A percentile compares a stretch with the other conserved stretches of the same genome.
Conservation (phyloP, 208 protist species). For the Herpetomonas muscarum region DNA sequence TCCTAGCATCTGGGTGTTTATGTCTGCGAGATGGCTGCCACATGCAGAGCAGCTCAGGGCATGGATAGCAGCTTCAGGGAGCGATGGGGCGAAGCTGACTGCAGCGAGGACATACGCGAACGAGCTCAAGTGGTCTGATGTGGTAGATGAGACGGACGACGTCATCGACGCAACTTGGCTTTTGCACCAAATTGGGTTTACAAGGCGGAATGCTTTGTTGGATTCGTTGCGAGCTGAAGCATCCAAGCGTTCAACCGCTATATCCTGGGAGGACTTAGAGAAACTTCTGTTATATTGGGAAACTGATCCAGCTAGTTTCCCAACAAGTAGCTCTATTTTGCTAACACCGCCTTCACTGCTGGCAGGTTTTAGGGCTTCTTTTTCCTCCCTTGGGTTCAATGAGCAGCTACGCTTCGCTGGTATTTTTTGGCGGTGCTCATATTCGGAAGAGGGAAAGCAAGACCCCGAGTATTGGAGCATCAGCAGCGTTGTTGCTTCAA, state of each 20-base stretch:
- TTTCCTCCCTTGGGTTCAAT: neutral
- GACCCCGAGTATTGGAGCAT: neutral
- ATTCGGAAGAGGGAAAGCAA: neutral
- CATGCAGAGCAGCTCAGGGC: constrained; percentile 43
- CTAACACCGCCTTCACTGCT: too few relatives aligned
- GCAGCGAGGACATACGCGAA: constrained; percentile 1
- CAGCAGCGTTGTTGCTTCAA: neutral
- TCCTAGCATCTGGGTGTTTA: neutral
- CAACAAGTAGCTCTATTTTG: too few relatives aligned
- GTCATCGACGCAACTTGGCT: neutral
- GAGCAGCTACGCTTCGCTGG: neutral
- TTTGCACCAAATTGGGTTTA: neutral
- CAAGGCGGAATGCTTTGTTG: neutral
- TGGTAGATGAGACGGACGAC: neutral
- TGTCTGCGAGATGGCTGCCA: constrained; percentile 22
- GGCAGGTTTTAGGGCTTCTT: neutral
- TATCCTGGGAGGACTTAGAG: too few relatives aligned
- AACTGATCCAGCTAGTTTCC: too few relatives aligned
- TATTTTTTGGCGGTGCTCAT: neutral
- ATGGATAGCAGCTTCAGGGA: constrained; percentile 22
- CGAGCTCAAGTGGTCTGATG: neutral
- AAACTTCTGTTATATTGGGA: too few relatives aligned
- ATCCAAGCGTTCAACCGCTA: too few relatives aligned
- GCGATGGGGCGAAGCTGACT: constrained; percentile 18
- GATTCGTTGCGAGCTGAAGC: neutral